Base-by-base conservation (phyloP, 768 basidiomycete species). In the Amanita fuliginea region DNA sequence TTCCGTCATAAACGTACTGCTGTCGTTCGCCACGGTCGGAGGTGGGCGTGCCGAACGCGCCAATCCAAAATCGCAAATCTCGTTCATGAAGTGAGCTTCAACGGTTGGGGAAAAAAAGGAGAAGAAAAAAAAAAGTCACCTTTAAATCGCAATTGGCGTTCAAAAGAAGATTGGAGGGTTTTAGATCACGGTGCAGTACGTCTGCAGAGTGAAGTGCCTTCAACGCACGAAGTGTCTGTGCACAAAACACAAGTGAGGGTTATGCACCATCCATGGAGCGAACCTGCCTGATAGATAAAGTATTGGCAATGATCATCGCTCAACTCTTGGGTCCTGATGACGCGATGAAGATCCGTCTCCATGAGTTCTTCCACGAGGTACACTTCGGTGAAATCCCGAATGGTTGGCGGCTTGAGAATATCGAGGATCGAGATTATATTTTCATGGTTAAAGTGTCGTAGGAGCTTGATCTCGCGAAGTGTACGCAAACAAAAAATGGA, bases 341-440 rank as follows among this genome's bases (percentile, higher is more conserved):
- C 89, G 11, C 90, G 81, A 63, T 95, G 93, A 59, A 95, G 66
- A 61, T 91, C 89, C 14, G 87, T 92, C 62, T 92, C 87, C 82
- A 91, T 88, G 50, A 92, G 70, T 63, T 93, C 89, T 62, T 90
- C 86, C 80, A 26, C 54, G 83, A 84, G 85, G 63, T 92, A 91
- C 22, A 91, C 91, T 60, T 95, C 91, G 55, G 80, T 87, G 72
- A 95, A 95, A 3, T 73, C 71, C 3, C 85, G 81, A 36, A 86
- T 62, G 3, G 78, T 76, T 3, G 80, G 64, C 1, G 92, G 92
- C 63, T 86, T 89, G 67, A 88, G 76, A 60, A 94, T 92, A 62
- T 93, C 93, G 54, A 95, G 68, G 59, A 96, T 89, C 10, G 89
- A 86, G 56, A 97, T 89, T 60, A 95, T 93, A 59, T 89, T 90